A percentile compares a stretch with the other conserved stretches of the same genome.
Conservation (phyloP, 2,329 filamentous ascomycete species). For the Botrytis byssoidea region DNA sequence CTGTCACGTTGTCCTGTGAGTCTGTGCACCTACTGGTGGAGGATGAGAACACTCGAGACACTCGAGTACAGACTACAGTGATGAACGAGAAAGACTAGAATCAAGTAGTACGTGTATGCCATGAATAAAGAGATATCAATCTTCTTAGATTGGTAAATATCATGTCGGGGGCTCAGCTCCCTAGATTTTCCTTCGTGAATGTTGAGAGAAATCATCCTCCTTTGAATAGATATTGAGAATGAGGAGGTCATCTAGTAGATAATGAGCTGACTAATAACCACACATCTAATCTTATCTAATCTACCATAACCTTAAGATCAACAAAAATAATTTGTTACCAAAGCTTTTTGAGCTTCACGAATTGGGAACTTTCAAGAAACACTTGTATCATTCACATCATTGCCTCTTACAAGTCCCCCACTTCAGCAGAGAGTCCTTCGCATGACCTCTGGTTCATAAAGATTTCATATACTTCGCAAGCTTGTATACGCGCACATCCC, state of each 20-base stretch:
- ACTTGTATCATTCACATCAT: background rate
- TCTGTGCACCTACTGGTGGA: too few relatives aligned
- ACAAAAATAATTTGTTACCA: slow-evolving; percentile 12
- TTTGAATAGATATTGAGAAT: background rate
- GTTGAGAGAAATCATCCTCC: background rate
- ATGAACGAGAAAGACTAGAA: background rate
- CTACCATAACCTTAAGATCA: background rate
- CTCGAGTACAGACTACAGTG: background rate
- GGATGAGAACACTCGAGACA: background rate
- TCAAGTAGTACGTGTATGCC: background rate
- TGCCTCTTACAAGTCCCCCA: background rate
- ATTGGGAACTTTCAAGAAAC: slow-evolving; percentile 1
- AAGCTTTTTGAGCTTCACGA: slow-evolving; percentile 5
- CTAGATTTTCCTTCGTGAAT: background rate
- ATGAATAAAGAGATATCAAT: background rate
- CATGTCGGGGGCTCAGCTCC: background rate
- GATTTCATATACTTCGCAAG: background rate
- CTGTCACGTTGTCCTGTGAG: too few relatives aligned
- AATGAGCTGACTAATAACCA: background rate
- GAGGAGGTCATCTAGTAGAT: background rate
- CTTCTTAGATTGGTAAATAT: background rate
- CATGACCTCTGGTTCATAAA: background rate
- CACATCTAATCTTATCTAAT: slow-evolving; percentile 13
- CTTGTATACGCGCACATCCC: background rate
- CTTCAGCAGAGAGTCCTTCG: background rate